These are phyloP conservation scores for Dorcoceras hygrometricum DNA, from an alignment of 257 asterid genomes.

Conservation along the genomic window DNA sequence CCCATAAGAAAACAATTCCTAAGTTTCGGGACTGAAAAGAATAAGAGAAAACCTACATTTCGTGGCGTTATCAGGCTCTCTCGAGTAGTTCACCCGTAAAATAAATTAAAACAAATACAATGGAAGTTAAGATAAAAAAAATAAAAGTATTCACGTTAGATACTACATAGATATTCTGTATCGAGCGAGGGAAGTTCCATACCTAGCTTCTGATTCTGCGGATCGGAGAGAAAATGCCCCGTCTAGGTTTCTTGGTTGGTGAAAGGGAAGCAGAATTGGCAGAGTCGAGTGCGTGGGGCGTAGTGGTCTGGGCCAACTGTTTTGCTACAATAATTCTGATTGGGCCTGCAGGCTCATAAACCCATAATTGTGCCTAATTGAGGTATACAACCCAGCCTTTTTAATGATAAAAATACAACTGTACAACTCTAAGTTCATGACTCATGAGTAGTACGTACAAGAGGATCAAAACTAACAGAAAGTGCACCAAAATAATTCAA, in stretches of 20 bases:
- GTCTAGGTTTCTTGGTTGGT: slow-evolving; percentile 12
- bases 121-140: not conserved
- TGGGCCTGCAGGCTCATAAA: too few species aligned
- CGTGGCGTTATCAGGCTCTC: slow-evolving; percentile 65
- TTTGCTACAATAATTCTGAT: too few species aligned
- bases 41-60: slow-evolving; percentile 40
- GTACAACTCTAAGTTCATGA: too few species aligned
- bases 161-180: not conserved
- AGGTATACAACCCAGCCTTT: too few species aligned
- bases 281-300: too few species aligned
- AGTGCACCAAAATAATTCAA: too few species aligned
- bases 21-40: not conserved
- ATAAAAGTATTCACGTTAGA: not conserved
- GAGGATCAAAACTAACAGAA: too few species aligned
- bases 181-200: slow-evolving; percentile 16
- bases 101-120: not conserved
- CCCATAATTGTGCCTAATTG: too few species aligned
- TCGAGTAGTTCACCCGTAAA: slow-evolving; percentile 81
- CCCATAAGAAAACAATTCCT: not conserved
- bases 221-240: not conserved
- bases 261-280: not conserved
- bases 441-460: too few species aligned
- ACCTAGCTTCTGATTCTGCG: slow-evolving; percentile 21
- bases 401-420: too few species aligned
- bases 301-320: too few species aligned